Conservation (phyloP, 208 protist genomes). For the Tetramitus jugosus region DNA sequence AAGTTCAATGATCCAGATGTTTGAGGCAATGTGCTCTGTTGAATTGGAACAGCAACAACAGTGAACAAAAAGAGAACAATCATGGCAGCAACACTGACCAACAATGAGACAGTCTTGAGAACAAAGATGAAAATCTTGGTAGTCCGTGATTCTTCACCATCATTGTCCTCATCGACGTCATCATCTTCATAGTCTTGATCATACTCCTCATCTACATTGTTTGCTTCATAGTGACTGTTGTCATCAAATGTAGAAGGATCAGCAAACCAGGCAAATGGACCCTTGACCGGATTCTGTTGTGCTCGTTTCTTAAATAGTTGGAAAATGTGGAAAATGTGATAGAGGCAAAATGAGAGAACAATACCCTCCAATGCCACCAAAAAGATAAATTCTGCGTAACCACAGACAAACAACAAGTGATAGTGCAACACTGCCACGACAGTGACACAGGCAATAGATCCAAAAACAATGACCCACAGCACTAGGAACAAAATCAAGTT, state of each 20-base stretch:
- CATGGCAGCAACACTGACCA: neutral
- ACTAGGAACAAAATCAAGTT: neutral
- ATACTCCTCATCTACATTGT: neutral
- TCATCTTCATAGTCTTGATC: constrained; percentile 3
- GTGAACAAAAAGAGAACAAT: constrained; percentile 3
- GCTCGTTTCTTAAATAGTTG: constrained; percentile 18
- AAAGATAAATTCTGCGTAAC: constrained; percentile 16
- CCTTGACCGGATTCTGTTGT: neutral
- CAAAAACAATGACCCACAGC: neutral
- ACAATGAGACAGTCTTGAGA: neutral
- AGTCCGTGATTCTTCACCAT: constrained; percentile 1
- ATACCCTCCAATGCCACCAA: neutral
- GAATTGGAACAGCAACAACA: neutral
- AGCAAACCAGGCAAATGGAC: neutral
- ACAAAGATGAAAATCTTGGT: neutral
- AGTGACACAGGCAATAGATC: neutral
- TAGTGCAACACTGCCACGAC: neutral
- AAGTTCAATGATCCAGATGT: neutral
- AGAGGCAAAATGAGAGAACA: neutral
- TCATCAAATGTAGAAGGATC: neutral
- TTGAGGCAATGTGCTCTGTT: neutral
- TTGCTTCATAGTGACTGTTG: neutral
- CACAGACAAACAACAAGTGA: constrained; percentile 7
- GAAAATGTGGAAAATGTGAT: constrained; percentile 3
- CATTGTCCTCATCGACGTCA: constrained; percentile 5